phyloP scores from a whole-genome alignment of 768 basidiomycete species.

The Pleurotus salmoneostramineus region DNA sequence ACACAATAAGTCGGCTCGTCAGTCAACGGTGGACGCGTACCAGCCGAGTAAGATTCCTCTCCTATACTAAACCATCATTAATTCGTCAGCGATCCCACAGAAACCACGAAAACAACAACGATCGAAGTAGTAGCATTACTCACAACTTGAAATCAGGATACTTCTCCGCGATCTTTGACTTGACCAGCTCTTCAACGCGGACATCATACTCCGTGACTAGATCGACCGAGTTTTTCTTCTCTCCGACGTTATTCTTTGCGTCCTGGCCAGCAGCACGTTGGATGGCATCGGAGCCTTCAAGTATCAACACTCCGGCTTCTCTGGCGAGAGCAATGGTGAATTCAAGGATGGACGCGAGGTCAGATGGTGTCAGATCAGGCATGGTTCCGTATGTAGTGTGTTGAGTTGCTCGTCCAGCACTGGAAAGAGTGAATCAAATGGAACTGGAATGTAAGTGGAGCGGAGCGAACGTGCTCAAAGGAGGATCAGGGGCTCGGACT shows the following conservation, averaged over 20 bases:
- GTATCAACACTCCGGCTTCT: conserved; percentile 70
- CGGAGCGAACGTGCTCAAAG: too few relatives aligned
- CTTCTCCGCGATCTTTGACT: conserved; percentile 52
- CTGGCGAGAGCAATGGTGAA: conserved; percentile 74
- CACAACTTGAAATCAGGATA: conserved; percentile 86
- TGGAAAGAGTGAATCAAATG: too few relatives aligned
- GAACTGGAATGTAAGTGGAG: too few relatives aligned
- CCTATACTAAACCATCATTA: conserved; percentile 61
- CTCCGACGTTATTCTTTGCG: conserved; percentile 44
- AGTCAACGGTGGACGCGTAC: conserved; percentile 64
- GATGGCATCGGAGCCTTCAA: conserved; percentile 75
- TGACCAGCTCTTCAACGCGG: conserved; percentile 83
- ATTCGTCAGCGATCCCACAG: not conserved
- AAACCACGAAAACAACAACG: not conserved
- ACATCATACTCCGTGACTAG: conserved; percentile 95
- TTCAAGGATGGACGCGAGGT: conserved; percentile 57
- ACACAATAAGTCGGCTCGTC: conserved; percentile 95
- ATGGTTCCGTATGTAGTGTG: not conserved
- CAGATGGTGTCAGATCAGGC: conserved; percentile 13
- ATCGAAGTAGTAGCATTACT: conserved; percentile 22
- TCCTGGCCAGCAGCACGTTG: conserved; percentile 40
- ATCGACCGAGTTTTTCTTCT: conserved; percentile 94
- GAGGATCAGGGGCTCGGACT: too few relatives aligned
- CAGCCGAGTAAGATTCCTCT: conserved; percentile 87
- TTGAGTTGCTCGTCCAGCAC: too few relatives aligned